Percentiles rank a stretch among this genome's conserved stretches.
Evolutionary conservation across 768 basidiomycete genomes (phyloP).

Genomic region (Sarcodon sp.): DNA sequence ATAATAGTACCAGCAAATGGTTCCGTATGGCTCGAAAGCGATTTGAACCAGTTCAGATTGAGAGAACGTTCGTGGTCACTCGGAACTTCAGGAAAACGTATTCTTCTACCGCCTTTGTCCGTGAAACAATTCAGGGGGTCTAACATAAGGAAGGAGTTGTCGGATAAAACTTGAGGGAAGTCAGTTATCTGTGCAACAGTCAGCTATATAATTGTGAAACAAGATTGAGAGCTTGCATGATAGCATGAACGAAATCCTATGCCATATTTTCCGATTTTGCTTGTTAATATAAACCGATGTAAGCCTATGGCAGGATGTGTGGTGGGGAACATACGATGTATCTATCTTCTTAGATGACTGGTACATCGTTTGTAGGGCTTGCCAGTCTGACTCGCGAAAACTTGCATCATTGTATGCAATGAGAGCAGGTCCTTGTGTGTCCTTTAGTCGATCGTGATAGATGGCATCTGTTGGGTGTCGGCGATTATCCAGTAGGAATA

Average conservation of each 20-base stretch:
- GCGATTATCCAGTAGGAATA: constrained; percentile 29
- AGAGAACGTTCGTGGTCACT: constrained; percentile 10
- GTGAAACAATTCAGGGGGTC: constrained; percentile 25
- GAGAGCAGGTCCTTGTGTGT: constrained; percentile 30
- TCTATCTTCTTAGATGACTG: constrained; percentile 33
- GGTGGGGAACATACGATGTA: constrained; percentile 20
- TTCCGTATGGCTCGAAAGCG: constrained; percentile 12
- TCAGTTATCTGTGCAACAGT: constrained; percentile 29
- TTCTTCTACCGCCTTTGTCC: constrained; percentile 15
- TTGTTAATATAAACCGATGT: constrained; percentile 8
- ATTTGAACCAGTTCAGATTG: constrained; percentile 10
- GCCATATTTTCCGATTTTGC: constrained; percentile 41
- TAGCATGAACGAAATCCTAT: constrained; percentile 39
- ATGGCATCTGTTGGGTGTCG: constrained; percentile 14
- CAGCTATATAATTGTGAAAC: neutral
- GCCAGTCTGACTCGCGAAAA: constrained; percentile 30
- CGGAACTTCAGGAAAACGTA: constrained; percentile 11
- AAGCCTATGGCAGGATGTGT: neutral
- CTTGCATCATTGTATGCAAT: constrained; percentile 32
- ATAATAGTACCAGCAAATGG: constrained; percentile 28
- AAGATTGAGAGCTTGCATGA: constrained; percentile 21
- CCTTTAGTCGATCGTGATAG: constrained; percentile 14
- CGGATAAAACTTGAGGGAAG: constrained; percentile 34
- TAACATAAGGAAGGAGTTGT: constrained; percentile 23
- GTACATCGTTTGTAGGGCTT: constrained; percentile 27